phyloP scores from a whole-genome alignment of 495 filamentous ascomycete genomes.

The Talaromyces nanjingensis region DNA sequence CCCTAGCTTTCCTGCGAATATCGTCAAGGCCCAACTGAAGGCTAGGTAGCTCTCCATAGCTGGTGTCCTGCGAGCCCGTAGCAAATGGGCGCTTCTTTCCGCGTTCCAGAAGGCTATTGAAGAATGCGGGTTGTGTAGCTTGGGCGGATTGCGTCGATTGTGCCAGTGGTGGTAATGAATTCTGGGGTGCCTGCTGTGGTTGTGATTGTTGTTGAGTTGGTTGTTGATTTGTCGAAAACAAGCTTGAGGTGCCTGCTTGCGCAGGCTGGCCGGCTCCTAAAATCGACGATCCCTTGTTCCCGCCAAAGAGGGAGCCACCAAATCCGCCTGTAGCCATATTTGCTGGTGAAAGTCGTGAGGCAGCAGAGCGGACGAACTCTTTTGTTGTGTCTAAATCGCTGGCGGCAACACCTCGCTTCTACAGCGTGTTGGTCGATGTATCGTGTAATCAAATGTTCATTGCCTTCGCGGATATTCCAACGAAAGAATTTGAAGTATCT shows the following conservation, averaged over 20 bases:
- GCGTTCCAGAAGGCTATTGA: slow-evolving; percentile 78
- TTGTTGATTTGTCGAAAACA: slow-evolving; percentile 26
- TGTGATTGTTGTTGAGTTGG: slow-evolving; percentile 7
- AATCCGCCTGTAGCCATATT: neutral
- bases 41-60: slow-evolving; percentile 43
- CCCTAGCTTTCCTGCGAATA: slow-evolving; percentile 74
- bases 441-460: neutral
- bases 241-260: slow-evolving; percentile 16
- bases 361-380: neutral
- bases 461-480: neutral
- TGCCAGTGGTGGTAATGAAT: slow-evolving; percentile 15
- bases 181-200: slow-evolving; percentile 24
- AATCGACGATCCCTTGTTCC: neutral
- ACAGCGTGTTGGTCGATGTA: neutral
- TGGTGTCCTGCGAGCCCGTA: slow-evolving; percentile 25
- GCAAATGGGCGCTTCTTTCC: slow-evolving; percentile 48
- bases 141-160: slow-evolving; percentile 22
- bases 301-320: neutral
- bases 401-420: neutral
- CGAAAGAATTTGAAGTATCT: too few relatives aligned
- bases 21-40: slow-evolving; percentile 82
- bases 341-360: neutral
- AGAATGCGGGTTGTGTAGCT: slow-evolving; percentile 59
- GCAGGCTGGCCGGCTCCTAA: neutral
- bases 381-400: neutral